Conservation (phyloP, 2,329 filamentous ascomycete species). For the Fusarium sp. region DNA sequence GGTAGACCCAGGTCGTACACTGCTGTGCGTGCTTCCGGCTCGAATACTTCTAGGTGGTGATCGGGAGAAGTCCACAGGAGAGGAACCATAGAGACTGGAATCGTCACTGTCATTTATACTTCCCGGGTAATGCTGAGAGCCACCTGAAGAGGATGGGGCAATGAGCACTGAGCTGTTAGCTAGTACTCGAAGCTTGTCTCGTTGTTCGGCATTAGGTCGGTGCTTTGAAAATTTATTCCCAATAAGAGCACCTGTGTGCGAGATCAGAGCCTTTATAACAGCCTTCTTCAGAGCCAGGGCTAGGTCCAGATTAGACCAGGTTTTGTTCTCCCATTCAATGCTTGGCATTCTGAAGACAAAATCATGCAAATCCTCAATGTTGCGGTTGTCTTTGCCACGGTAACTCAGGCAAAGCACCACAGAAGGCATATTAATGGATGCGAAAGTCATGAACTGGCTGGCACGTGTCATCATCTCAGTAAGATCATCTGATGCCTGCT, state of each 20-base stretch:
- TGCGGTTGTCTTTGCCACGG: slow-evolving; percentile 95
- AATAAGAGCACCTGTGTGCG: slow-evolving; percentile 94
- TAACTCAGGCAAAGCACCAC: slow-evolving; percentile 96
- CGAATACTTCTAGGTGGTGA: slow-evolving; percentile 68
- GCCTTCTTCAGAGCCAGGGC: slow-evolving; percentile 94
- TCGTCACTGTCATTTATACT: slow-evolving; percentile 68
- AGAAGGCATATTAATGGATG: slow-evolving; percentile 93
- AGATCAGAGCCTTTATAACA: slow-evolving; percentile 92
- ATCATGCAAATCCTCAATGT: slow-evolving; percentile 96
- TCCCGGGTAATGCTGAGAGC: slow-evolving; percentile 54
- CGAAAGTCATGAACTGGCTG: slow-evolving; percentile 97
- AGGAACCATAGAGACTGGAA: slow-evolving; percentile 66
- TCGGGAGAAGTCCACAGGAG: slow-evolving; percentile 69
- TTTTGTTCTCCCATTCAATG: slow-evolving; percentile 98
- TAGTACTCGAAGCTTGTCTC: slow-evolving; percentile 83
- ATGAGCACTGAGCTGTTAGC: slow-evolving; percentile 81
- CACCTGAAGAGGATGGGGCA: slow-evolving; percentile 57
- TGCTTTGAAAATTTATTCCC: slow-evolving; percentile 97
- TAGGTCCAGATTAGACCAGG: slow-evolving; percentile 97
- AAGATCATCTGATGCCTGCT: slow-evolving; percentile 84
- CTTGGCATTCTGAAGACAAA: slow-evolving; percentile 96
- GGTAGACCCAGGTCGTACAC: slow-evolving; percentile 57
- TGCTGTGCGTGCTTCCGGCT: slow-evolving; percentile 61
- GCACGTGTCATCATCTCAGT: slow-evolving; percentile 97
- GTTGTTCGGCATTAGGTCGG: slow-evolving; percentile 82